phyloP scores from a whole-genome alignment of 2,329 filamentous ascomycete species.

The Xylariomycetidae sp. region DNA sequence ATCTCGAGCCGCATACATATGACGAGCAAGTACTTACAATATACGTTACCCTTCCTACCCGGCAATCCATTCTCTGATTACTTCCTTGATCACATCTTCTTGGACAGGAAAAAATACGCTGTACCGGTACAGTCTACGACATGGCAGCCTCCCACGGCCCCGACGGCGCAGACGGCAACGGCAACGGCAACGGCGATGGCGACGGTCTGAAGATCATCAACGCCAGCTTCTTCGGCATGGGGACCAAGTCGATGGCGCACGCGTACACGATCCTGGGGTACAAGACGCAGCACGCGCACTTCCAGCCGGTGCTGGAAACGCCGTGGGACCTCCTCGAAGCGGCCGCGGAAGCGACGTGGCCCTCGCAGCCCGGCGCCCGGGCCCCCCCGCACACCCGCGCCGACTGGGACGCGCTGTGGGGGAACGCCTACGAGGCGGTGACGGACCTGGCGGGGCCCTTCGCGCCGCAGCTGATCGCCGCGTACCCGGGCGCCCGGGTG shows the following conservation, averaged over 20 bases:
- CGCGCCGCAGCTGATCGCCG: constrained; percentile 5
- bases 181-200: too few species aligned
- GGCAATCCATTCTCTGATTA: too few species aligned
- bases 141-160: too few species aligned
- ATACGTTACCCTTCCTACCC: too few species aligned
- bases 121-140: too few species aligned
- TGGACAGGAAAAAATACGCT: too few species aligned
- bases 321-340: constrained; percentile 9
- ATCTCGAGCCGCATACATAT: too few species aligned
- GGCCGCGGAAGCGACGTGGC: constrained; percentile 10
- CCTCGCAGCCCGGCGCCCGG: constrained; percentile 1
- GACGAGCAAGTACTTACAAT: too few species aligned
- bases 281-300: constrained; percentile 4
- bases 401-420: constrained; percentile 11
- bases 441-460: constrained; percentile 8
- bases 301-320: not conserved
- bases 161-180: too few species aligned
- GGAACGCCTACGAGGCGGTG: constrained; percentile 8
- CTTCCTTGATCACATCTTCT: too few species aligned
- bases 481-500: constrained; percentile 12
- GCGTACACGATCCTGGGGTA: constrained; percentile 11
- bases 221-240: constrained; percentile 10
- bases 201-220: constrained; percentile 8
- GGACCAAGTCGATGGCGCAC: constrained; percentile 8
- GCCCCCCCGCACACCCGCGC: constrained; percentile 2